Percentiles rank a stretch among this genome's conserved stretches.
These are phyloP conservation scores for Diaporthe ampelina DNA, from an alignment of 2,329 filamentous ascomycete species.

Conservation along the genomic window DNA sequence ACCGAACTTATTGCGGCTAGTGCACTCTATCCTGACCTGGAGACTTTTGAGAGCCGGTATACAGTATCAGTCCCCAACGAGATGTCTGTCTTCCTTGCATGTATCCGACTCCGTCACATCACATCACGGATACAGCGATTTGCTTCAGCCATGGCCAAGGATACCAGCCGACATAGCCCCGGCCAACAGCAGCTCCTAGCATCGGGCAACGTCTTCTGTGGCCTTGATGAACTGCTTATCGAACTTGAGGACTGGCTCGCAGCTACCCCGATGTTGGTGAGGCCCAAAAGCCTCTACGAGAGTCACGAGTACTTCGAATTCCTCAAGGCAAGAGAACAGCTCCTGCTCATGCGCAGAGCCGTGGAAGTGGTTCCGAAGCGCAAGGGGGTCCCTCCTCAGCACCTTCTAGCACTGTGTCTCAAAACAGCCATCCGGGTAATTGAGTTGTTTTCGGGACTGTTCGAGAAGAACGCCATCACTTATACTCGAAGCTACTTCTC, in stretches of 20 bases:
- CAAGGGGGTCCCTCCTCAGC: slow-evolving; percentile 11
- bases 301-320: slow-evolving; percentile 6
- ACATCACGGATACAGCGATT: slow-evolving; percentile 2
- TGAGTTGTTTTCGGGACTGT: background rate
- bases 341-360: background rate
- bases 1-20: background rate
- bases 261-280: background rate
- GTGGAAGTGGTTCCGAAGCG: slow-evolving; percentile 7
- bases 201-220: background rate
- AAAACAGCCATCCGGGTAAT: background rate
- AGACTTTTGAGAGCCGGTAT: background rate
- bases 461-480: slow-evolving; percentile 8
- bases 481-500: slow-evolving; percentile 16
- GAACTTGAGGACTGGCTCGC: background rate
- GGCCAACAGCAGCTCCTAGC: background rate
- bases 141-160: background rate
- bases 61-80: background rate
- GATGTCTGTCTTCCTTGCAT: slow-evolving; percentile 1
- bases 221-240: background rate
- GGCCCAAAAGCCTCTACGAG: slow-evolving; percentile 3
- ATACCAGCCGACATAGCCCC: background rate
- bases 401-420: background rate
- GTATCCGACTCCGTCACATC: background rate
- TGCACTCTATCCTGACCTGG: slow-evolving; percentile 1
- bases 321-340: background rate